phyloP scores from a whole-genome alignment of 2,329 filamentous ascomycete genomes.

The Pseudogymnoascus sp. region DNA sequence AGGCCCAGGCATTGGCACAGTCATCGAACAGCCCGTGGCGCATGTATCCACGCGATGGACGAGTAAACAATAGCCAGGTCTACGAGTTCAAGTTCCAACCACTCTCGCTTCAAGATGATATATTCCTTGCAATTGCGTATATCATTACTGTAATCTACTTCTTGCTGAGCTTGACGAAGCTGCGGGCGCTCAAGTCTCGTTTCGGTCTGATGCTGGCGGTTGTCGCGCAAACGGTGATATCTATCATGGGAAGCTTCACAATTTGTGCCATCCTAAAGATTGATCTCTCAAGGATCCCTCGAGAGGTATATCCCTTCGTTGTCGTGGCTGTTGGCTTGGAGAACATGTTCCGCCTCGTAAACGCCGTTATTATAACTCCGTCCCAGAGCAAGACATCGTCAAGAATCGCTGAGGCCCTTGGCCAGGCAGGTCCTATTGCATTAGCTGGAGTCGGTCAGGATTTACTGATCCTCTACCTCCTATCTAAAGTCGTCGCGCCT shows the following conservation, averaged over 20 bases:
- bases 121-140: conserved; percentile 58
- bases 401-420: conserved; percentile 65
- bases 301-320: conserved; percentile 67
- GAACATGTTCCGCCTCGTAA: conserved; percentile 71
- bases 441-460: conserved; percentile 62
- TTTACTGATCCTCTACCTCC: conserved; percentile 51
- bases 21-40: conserved; percentile 44
- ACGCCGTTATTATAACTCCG: conserved; percentile 64
- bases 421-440: conserved; percentile 61
- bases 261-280: conserved; percentile 68
- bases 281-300: conserved; percentile 65
- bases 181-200: conserved; percentile 68
- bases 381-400: conserved; percentile 58
- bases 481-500: conserved; percentile 59
- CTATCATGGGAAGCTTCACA: conserved; percentile 71
- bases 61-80: conserved; percentile 46
- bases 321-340: conserved; percentile 68
- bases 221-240: conserved; percentile 59
- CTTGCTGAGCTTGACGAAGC: conserved; percentile 54
- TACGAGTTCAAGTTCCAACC: conserved; percentile 75
- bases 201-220: conserved; percentile 64
- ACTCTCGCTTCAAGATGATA: conserved; percentile 57
- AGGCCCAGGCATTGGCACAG: conserved; percentile 42
- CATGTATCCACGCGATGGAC: conserved; percentile 53
- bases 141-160: conserved; percentile 56